phyloP scores from a whole-genome alignment of 2,329 filamentous ascomycete species.

The Pseudogymnoascus sp. region DNA sequence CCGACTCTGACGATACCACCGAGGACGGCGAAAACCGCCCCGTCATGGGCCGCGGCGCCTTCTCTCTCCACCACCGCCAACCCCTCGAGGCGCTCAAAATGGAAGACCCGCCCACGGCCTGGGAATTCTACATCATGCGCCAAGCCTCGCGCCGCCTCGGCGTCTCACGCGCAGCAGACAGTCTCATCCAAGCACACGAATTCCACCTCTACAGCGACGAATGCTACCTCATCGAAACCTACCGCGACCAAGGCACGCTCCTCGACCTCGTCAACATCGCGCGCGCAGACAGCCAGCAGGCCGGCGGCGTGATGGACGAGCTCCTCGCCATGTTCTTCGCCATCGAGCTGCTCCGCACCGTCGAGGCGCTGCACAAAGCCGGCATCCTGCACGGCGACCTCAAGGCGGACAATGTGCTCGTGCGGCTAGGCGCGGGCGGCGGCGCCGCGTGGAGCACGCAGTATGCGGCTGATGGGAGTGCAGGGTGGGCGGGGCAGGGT shows the following conservation, averaged over 20 bases:
- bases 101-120: constrained; percentile 78
- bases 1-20: constrained; percentile 38
- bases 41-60: constrained; percentile 54
- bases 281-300: constrained; percentile 53
- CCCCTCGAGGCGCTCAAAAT: constrained; percentile 86
- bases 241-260: constrained; percentile 79
- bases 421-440: constrained; percentile 57
- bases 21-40: constrained; percentile 38
- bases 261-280: constrained; percentile 91
- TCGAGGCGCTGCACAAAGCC: constrained; percentile 76
- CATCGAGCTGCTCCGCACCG: constrained; percentile 80
- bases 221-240: constrained; percentile 81
- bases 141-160: constrained; percentile 70
- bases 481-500: constrained; percentile 74
- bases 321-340: constrained; percentile 90
- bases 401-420: constrained; percentile 90
- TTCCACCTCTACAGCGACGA: constrained; percentile 89
- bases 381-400: constrained; percentile 84
- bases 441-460: constrained; percentile 45
- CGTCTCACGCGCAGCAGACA: constrained; percentile 63
- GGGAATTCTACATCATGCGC: constrained; percentile 96
- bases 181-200: constrained; percentile 76
- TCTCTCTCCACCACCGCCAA: constrained; percentile 41
- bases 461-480: constrained; percentile 65
- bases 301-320: constrained; percentile 73